Evolutionary conservation across 352 stramenopile genomes (phyloP).

Genomic region (Globisporangium alternatum): DNA sequence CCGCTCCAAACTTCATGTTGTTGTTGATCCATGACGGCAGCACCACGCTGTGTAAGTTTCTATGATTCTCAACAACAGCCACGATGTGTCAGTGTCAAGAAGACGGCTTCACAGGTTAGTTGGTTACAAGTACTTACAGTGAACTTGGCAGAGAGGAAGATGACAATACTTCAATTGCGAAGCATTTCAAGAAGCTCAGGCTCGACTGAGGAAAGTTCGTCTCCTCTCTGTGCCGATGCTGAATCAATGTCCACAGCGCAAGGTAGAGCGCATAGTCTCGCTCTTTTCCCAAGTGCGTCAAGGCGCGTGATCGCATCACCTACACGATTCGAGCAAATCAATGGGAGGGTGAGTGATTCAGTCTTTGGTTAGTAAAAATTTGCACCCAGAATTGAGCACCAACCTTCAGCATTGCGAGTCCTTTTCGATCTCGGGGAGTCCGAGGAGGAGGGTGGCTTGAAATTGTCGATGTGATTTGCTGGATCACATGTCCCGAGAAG

Average conservation of each 20-base stretch:
- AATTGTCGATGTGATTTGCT: conserved; percentile 41
- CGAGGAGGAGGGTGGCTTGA: conserved; percentile 29
- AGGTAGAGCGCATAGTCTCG: conserved; percentile 68
- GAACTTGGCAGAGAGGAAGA: conserved; percentile 4
- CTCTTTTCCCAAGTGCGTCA: conserved; percentile 57
- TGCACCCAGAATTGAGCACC: background rate
- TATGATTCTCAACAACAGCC: conserved; percentile 3
- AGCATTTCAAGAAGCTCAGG: conserved; percentile 12
- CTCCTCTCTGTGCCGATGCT: conserved; percentile 12
- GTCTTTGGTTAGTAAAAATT: background rate
- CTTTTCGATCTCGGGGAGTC: conserved; percentile 46
- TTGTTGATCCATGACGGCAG: conserved; percentile 43
- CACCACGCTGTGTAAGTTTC: conserved; percentile 31
- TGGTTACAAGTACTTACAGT: conserved; percentile 6
- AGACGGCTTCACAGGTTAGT: no score
- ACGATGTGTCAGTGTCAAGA: background rate
- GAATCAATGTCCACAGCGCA: conserved; percentile 33
- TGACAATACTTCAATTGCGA: conserved; percentile 2
- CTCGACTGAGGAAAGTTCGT: background rate
- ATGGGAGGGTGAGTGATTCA: background rate
- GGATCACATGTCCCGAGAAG: conserved; percentile 53
- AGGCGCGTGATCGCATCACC: conserved; percentile 65
- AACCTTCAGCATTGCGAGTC: conserved; percentile 62
- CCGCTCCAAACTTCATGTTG: conserved; percentile 27
- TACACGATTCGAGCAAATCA: conserved; percentile 9